Conservation (phyloP, 75 land plant genomes). For the Cryptomeria japonica region DNA sequence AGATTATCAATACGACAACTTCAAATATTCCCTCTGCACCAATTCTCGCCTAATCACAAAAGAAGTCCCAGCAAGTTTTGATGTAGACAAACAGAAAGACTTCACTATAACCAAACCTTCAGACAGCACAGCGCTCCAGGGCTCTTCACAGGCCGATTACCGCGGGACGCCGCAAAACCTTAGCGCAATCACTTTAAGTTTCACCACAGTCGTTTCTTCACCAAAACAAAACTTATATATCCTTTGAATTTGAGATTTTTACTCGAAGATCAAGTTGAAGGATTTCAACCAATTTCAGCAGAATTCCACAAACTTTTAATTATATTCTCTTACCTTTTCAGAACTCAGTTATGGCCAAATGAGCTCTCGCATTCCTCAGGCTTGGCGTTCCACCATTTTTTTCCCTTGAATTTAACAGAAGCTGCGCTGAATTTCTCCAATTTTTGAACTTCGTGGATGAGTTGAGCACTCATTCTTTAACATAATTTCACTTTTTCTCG, state of each 20-base stretch:
- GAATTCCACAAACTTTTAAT: background rate
- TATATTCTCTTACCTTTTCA: background rate
- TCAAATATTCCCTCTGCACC: background rate
- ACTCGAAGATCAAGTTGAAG: background rate
- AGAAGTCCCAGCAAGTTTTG: background rate
- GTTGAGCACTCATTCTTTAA: background rate
- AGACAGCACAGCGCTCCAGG: background rate
- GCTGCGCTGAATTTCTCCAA: background rate
- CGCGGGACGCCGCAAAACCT: background rate
- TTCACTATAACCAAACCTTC: background rate
- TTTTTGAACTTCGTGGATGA: background rate
- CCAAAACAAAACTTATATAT: background rate
- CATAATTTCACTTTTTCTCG: background rate
- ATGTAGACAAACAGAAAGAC: background rate
- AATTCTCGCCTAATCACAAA: background rate
- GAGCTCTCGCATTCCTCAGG: background rate
- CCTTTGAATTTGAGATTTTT: background rate
- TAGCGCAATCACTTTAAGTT: background rate
- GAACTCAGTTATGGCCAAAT: background rate
- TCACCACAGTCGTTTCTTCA: background rate
- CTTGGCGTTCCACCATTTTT: constrained; percentile 6
- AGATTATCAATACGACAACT: background rate
- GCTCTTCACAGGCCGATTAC: background rate
- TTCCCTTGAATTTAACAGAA: constrained; percentile 4
- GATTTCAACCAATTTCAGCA: background rate